These are phyloP conservation scores for Aspergillus indologenus DNA, from an alignment of 495 filamentous ascomycete species.

Conservation along the genomic window DNA sequence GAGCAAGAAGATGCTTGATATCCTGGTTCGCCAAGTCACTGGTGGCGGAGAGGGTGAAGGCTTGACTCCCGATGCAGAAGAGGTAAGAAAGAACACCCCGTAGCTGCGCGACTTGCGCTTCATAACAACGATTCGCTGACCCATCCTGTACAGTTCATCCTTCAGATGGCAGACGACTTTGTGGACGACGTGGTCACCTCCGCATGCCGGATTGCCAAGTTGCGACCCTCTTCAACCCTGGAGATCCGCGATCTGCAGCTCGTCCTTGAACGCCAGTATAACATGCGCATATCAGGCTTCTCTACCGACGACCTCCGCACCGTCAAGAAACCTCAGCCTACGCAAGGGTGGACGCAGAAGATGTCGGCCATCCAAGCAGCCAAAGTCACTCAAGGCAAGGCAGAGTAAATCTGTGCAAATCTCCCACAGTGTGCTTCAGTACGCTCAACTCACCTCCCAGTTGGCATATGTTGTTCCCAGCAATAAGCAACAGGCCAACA, in stretches of 20 bases:
- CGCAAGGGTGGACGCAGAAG: slow-evolving; percentile 85
- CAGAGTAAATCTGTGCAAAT: slow-evolving; percentile 28
- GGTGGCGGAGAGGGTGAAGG: slow-evolving; percentile 69
- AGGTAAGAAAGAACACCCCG: slow-evolving; percentile 54
- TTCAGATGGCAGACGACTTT: slow-evolving; percentile 89
- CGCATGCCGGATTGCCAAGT: slow-evolving; percentile 88
- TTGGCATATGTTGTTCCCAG: neutral
- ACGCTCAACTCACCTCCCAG: neutral
- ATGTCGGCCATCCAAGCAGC: slow-evolving; percentile 93
- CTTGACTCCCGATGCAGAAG: slow-evolving; percentile 88
- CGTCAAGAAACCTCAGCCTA: slow-evolving; percentile 85
- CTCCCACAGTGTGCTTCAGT: neutral
- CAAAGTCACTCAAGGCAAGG: slow-evolving; percentile 59
- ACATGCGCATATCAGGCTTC: slow-evolving; percentile 95
- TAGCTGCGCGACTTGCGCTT: slow-evolving; percentile 2
- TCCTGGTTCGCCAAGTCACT: slow-evolving; percentile 89
- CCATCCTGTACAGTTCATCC: slow-evolving; percentile 59
- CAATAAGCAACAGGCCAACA: neutral
- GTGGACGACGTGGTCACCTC: slow-evolving; percentile 83
- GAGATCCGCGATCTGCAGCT: slow-evolving; percentile 94
- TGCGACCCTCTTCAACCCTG: slow-evolving; percentile 80
- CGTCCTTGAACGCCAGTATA: slow-evolving; percentile 93
- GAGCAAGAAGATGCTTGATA: slow-evolving; percentile 94
- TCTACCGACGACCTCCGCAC: slow-evolving; percentile 90
- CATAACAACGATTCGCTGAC: slow-evolving; percentile 16